phyloP scores from a whole-genome alignment of 192 early-diverging fungal species.

The Blastocladiella britannica region DNA sequence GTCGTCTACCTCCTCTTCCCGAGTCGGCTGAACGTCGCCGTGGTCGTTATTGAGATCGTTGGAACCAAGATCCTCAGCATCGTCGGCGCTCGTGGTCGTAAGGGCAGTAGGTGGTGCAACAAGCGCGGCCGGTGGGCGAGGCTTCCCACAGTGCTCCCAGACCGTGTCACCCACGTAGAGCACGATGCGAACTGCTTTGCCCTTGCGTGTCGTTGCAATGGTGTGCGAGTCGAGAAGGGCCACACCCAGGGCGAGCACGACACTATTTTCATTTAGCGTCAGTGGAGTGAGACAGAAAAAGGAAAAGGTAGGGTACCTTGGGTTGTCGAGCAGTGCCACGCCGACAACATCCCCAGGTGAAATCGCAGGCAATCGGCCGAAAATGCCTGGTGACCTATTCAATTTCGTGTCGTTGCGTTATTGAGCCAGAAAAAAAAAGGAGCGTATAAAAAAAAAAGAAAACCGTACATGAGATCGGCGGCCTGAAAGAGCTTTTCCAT shows the following conservation, averaged over 20 bases:
- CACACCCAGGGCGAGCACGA: not conserved
- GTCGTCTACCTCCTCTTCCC: too few relatives aligned
- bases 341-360: not conserved
- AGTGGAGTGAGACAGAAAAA: not conserved
- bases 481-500: not conserved
- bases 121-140: not conserved
- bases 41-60: too few relatives aligned
- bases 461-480: not conserved
- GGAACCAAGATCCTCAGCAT: too few relatives aligned
- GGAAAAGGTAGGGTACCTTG: not conserved
- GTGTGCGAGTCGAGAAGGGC: not conserved
- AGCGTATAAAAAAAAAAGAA: too few relatives aligned
- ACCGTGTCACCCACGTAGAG: not conserved
- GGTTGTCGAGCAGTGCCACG: not conserved
- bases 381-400: too few relatives aligned
- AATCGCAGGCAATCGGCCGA: too few relatives aligned
- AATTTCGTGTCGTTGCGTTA: too few relatives aligned
- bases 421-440: too few relatives aligned
- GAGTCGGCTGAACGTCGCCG: too few relatives aligned
- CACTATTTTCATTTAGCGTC: not conserved
- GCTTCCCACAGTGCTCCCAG: not conserved
- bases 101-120: too few relatives aligned
- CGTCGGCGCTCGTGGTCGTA: too few relatives aligned
- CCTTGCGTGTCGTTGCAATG: not conserved
- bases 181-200: not conserved